Conservation (phyloP, 139 green algal genomes). For the Tetraselmis striata region DNA sequence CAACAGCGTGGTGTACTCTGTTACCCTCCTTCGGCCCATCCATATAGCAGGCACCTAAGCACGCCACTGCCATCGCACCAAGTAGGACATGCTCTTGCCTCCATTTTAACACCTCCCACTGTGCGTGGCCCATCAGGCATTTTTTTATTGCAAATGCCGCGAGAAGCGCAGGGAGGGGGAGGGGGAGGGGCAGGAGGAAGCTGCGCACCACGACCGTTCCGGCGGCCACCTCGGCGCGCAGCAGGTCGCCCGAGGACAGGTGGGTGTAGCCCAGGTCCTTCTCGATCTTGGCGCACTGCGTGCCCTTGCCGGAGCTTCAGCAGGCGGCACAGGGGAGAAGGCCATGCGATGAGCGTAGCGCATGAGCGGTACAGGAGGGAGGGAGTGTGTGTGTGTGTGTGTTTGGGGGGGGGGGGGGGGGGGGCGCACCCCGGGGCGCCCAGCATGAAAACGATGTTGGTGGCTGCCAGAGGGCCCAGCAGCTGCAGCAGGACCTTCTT, state of each 20-base stretch:
- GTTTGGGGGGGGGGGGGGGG: neutral
- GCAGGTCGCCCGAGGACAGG: slow-evolving; percentile 92
- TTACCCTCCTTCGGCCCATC: too few relatives aligned
- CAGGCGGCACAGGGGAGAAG: too few relatives aligned
- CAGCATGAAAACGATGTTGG: neutral
- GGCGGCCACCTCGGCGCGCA: slow-evolving; percentile 85
- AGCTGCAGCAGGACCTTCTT: neutral
- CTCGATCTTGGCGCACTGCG: slow-evolving; percentile 84
- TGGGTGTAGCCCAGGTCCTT: slow-evolving; percentile 59
- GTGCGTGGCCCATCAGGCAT: too few relatives aligned
- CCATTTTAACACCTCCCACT: too few relatives aligned
- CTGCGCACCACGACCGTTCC: slow-evolving; percentile 44
- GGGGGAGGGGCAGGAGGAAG: too few relatives aligned
- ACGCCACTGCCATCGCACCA: too few relatives aligned
- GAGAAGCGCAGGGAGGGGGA: neutral
- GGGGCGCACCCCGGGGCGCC: neutral
- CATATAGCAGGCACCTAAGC: too few relatives aligned
- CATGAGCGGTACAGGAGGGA: too few relatives aligned
- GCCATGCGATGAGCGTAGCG: too few relatives aligned
- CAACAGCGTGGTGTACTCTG: too few relatives aligned
- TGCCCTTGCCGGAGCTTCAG: slow-evolving; percentile 90
- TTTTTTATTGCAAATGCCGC: too few relatives aligned
- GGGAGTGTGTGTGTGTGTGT: neutral
- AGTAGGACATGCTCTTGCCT: too few relatives aligned
- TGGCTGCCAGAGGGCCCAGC: neutral